Evolutionary conservation across 495 filamentous ascomycete genomes (phyloP).

Genomic region (Talaromyces adpressus): DNA sequence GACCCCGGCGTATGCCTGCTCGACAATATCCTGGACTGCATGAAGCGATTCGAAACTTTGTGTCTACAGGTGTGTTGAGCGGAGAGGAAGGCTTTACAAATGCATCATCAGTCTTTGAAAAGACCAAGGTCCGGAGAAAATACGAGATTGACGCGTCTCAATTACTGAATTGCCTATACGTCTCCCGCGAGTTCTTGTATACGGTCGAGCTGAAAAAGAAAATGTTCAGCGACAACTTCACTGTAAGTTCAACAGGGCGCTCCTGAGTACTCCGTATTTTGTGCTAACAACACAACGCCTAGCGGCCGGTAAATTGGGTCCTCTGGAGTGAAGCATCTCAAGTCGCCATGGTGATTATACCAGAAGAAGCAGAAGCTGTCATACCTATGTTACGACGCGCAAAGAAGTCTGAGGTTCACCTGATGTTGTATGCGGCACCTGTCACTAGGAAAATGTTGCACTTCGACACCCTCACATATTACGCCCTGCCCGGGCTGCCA

Average conservation of each 20-base stretch:
- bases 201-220: slow-evolving; percentile 21
- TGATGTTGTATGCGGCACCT: slow-evolving; percentile 45
- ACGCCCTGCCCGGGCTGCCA: slow-evolving; percentile 39
- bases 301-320: slow-evolving; percentile 46
- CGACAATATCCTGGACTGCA: slow-evolving; percentile 28
- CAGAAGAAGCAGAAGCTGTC: slow-evolving; percentile 47
- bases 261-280: neutral
- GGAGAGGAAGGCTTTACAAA: no score
- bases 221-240: slow-evolving; percentile 27
- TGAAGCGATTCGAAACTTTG: slow-evolving; percentile 28
- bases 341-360: slow-evolving; percentile 43
- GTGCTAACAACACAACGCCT: slow-evolving; percentile 1
- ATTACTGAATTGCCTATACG: slow-evolving; percentile 19
- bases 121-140: no score
- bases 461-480: slow-evolving; percentile 43
- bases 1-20: slow-evolving; percentile 13
- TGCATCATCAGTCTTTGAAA: no score
- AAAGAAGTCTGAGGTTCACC: slow-evolving; percentile 16
- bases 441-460: slow-evolving; percentile 45
- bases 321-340: slow-evolving; percentile 26
- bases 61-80: slow-evolving; percentile 24
- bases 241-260: slow-evolving; percentile 17
- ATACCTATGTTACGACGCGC: slow-evolving; percentile 29
- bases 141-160: slow-evolving; percentile 17
- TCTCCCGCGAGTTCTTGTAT: slow-evolving; percentile 32